Evolutionary conservation across 352 stramenopile genomes (phyloP).

Genomic region (Pythium myriotylum): DNA sequence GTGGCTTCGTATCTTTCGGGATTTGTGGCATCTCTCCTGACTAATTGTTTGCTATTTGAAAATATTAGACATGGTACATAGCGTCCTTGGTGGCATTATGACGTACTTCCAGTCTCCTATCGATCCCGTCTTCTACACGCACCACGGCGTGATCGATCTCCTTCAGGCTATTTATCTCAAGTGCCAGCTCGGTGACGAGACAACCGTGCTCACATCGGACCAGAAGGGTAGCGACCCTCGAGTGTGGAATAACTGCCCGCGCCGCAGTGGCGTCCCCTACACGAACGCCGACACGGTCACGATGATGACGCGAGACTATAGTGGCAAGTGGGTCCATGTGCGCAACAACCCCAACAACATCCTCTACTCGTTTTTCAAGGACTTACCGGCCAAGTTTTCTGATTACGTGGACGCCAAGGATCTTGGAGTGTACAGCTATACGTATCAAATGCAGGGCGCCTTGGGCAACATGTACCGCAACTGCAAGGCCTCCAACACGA

Average conservation of each 20-base stretch:
- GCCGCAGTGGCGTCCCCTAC: conserved; percentile 28
- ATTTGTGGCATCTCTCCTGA: background rate
- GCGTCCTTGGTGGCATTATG: conserved; percentile 19
- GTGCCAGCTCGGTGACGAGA: conserved; percentile 24
- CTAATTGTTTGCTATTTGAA: background rate
- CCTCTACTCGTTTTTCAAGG: conserved; percentile 70
- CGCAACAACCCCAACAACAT: conserved; percentile 35
- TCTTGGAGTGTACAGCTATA: conserved; percentile 60
- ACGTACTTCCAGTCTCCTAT: conserved; percentile 22
- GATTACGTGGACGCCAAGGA: conserved; percentile 56
- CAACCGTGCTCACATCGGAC: conserved; percentile 18
- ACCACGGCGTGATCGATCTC: conserved; percentile 27
- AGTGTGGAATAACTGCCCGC: conserved; percentile 37
- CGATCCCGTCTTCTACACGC: conserved; percentile 32
- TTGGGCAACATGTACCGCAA: conserved; percentile 54
- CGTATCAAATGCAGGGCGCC: conserved; percentile 49
- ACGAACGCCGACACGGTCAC: conserved; percentile 10
- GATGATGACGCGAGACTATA: conserved; percentile 11
- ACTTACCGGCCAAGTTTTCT: conserved; percentile 41
- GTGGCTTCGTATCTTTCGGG: background rate
- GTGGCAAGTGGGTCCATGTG: conserved; percentile 34
- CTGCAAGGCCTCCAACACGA: conserved; percentile 41
- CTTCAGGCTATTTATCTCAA: conserved; percentile 31
- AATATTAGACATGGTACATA: conserved; percentile 26
- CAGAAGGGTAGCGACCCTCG: conserved; percentile 39